These are phyloP conservation scores for Cynara cardunculus DNA, from an alignment of 129 eudicot genomes.

Conservation along the genomic window DNA sequence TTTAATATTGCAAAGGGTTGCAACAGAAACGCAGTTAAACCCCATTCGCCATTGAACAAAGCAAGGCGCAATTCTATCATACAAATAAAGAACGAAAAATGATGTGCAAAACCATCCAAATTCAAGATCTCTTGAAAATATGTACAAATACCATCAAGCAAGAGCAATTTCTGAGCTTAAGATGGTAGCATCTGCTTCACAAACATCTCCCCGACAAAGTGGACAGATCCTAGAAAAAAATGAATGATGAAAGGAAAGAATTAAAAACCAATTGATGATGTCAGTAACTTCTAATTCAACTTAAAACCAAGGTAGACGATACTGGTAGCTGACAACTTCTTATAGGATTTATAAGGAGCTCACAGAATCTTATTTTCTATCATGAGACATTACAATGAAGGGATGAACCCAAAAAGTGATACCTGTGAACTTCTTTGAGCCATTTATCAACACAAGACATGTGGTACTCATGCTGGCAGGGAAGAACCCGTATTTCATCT, in stretches of 20 bases:
- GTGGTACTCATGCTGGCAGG: slow-evolving; percentile 73
- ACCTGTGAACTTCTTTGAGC: slow-evolving; percentile 83
- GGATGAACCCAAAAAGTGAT: not conserved
- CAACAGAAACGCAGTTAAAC: not conserved
- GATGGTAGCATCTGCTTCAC: slow-evolving; percentile 8
- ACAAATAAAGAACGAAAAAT: not conserved
- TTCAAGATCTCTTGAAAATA: slow-evolving; percentile 2
- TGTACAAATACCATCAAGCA: slow-evolving; percentile 10
- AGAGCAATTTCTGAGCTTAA: slow-evolving; percentile 14
- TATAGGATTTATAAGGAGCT: too few species aligned
- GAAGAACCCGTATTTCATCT: slow-evolving; percentile 66
- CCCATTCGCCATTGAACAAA: not conserved
- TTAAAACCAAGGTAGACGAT: not conserved
- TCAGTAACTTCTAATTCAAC: not conserved
- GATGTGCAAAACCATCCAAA: not conserved
- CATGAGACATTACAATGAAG: too few species aligned
- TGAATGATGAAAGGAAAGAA: not conserved
- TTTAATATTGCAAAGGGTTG: not conserved
- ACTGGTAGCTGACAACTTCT: not conserved
- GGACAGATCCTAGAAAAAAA: slow-evolving; percentile 55
- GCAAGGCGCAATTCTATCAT: not conserved
- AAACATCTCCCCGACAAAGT: slow-evolving; percentile 71
- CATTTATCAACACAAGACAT: slow-evolving; percentile 71
- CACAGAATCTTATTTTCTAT: too few species aligned
- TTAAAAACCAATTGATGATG: not conserved